Base-by-base conservation (phyloP, 192 early-diverging fungal species). In the Coemansia biformis region DNA sequence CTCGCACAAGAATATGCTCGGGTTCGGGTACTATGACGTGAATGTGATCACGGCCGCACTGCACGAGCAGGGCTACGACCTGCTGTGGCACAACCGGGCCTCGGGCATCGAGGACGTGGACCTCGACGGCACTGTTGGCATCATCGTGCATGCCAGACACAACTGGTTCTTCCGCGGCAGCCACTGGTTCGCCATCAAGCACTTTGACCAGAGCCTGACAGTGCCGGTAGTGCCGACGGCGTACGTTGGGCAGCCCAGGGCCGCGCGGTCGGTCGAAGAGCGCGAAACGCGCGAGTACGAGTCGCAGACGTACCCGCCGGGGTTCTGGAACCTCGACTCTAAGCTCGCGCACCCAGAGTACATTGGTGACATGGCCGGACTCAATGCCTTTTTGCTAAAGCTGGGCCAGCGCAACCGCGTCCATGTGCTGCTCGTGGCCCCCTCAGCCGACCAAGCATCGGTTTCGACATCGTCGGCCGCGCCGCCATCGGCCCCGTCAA, bases 1-100 rank as follows among this genome's bases (percentile, higher is more conserved):
- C 58, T 53, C 54, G 10, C 74, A 76, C 58, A 61, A 63, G 38
- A 62, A 58, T 18, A 54, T 61, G 23, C 41, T 68, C 6, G 74
- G 74, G 4, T 62, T 70, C 17, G 74, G 74, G 24, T 58, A 70
- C 62, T 76, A 76, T 51, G 74, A 76, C 48, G 59, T 76, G 39
- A 76, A 76, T 36, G 74, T 76, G 14, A 49, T 76, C 8, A 59
- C 55, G 1, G 51, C 51, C 8, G 74, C 74, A 10, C 44, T 76
- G 22, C 54, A 63, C 28, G 57, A 65, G 40, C 54, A 63, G 21
- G 55, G 55, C 0, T 61, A 48, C 55, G 62, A 61, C 35, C 36
- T 76, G 5, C 11, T 49, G 21, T 76, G 74, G 74, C 61, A 69
- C 38, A 58, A 76, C 53, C 58, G 54, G 44, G 52, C 65, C 13